These are phyloP conservation scores for Geotrichum klebahnii DNA, from an alignment of 1,139 yeast species.

Conservation along the genomic window DNA sequence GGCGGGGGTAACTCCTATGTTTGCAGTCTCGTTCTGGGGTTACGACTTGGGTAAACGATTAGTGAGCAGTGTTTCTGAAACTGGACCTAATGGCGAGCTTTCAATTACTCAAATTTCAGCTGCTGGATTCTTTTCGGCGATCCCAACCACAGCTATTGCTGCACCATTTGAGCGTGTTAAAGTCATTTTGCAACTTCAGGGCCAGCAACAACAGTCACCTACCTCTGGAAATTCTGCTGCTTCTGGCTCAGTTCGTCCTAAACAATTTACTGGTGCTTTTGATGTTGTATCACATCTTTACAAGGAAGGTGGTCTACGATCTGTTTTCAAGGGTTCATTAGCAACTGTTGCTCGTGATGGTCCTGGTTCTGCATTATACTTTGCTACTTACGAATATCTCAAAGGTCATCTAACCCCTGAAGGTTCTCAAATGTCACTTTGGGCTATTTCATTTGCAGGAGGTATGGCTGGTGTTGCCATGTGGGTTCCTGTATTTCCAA, in stretches of 20 bases:
- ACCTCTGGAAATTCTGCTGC: constrained; percentile 35
- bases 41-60: constrained; percentile 86
- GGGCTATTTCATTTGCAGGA: constrained; percentile 83
- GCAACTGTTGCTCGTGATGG: constrained; percentile 97
- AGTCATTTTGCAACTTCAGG: constrained; percentile 84
- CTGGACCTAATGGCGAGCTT: constrained; percentile 37
- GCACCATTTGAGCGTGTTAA: constrained; percentile 96
- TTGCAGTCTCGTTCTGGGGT: constrained; percentile 98
- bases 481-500: constrained; percentile 97
- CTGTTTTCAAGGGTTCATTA: constrained; percentile 83
- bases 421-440: constrained; percentile 53
- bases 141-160: constrained; percentile 91
- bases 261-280: constrained; percentile 48
- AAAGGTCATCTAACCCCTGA: constrained; percentile 57
- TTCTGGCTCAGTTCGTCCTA: constrained; percentile 33
- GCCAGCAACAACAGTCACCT: constrained; percentile 43
- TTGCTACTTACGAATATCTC: constrained; percentile 85
- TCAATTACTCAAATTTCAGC: constrained; percentile 70
- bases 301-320: constrained; percentile 73
- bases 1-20: constrained; percentile 95
- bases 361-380: constrained; percentile 95
- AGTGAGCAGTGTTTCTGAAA: constrained; percentile 46
- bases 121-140: constrained; percentile 94
- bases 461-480: constrained; percentile 93
- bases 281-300: constrained; percentile 68